Conservation (phyloP, 352 stramenopile species). For the Phytophthora syringae region DNA sequence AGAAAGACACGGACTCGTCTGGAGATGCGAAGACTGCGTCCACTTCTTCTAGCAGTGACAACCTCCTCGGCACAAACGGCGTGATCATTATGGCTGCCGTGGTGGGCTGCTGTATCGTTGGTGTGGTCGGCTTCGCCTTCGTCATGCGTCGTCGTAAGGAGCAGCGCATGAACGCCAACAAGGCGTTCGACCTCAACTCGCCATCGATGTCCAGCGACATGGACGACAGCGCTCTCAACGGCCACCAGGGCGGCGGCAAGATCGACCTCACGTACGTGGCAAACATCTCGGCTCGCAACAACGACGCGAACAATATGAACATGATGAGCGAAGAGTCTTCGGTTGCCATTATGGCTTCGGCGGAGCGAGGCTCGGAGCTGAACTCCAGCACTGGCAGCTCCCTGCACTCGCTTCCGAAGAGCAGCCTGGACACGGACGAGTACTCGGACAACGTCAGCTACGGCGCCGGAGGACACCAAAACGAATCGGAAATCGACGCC, state of each 20-base stretch:
- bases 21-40: slow-evolving; percentile 28
- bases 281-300: slow-evolving; percentile 57
- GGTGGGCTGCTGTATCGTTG: slow-evolving; percentile 48
- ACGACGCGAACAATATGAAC: slow-evolving; percentile 29
- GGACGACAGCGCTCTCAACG: slow-evolving; percentile 40
- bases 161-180: slow-evolving; percentile 36
- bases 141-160: slow-evolving; percentile 58
- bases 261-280: slow-evolving; percentile 55
- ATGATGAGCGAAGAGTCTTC: slow-evolving; percentile 48
- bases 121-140: slow-evolving; percentile 47
- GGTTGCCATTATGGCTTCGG: slow-evolving; percentile 45
- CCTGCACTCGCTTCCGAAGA: slow-evolving; percentile 27
- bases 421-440: slow-evolving; percentile 30
- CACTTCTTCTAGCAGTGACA: slow-evolving; percentile 10
- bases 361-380: slow-evolving; percentile 50
- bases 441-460: slow-evolving; percentile 44
- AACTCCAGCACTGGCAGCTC: slow-evolving; percentile 40
- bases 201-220: slow-evolving; percentile 40
- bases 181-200: slow-evolving; percentile 39
- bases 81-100: slow-evolving; percentile 50
- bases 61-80: slow-evolving; percentile 25
- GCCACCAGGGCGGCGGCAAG: slow-evolving; percentile 32
- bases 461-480: slow-evolving; percentile 21
- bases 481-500: slow-evolving; percentile 27
- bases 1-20: slow-evolving; percentile 11